phyloP scores from a whole-genome alignment of 768 basidiomycete genomes.

The Russula griseocarnosa region DNA sequence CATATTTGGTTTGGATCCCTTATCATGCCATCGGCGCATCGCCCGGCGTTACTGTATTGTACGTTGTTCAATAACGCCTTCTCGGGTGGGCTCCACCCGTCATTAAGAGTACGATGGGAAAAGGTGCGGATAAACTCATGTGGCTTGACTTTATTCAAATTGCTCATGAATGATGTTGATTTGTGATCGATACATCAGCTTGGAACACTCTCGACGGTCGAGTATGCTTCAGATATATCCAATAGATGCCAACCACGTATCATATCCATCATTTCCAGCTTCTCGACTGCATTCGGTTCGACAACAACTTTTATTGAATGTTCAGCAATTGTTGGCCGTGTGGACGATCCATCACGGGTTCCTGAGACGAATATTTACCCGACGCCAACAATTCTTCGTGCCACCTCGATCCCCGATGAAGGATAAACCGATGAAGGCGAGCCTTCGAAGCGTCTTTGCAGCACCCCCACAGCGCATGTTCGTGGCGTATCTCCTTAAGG shows the following conservation, averaged over 20 bases:
- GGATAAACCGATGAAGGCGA: not conserved
- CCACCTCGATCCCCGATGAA: not conserved
- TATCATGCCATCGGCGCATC: not conserved
- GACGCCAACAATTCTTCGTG: not conserved
- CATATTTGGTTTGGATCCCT: not conserved
- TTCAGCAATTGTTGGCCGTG: not conserved
- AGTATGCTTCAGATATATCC: not conserved
- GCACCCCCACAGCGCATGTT: not conserved
- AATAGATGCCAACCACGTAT: not conserved
- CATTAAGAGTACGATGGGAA: conserved; percentile 9
- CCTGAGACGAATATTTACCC: conserved; percentile 7
- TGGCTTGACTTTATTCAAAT: conserved; percentile 17
- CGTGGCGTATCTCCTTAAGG: not conserved
- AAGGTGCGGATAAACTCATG: conserved; percentile 10
- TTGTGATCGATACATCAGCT: not conserved
- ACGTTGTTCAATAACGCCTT: not conserved
- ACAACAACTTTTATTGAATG: not conserved
- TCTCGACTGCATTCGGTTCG: not conserved
- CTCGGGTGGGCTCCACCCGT: not conserved
- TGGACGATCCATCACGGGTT: conserved; percentile 7
- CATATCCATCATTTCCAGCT: no score
- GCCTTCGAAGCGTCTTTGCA: not conserved
- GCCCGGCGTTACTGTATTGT: not conserved
- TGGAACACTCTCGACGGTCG: not conserved
- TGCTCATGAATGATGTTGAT: not conserved